These are phyloP conservation scores for Termitomyces sp. DNA, from an alignment of 768 basidiomycete genomes.

Conservation along the genomic window DNA sequence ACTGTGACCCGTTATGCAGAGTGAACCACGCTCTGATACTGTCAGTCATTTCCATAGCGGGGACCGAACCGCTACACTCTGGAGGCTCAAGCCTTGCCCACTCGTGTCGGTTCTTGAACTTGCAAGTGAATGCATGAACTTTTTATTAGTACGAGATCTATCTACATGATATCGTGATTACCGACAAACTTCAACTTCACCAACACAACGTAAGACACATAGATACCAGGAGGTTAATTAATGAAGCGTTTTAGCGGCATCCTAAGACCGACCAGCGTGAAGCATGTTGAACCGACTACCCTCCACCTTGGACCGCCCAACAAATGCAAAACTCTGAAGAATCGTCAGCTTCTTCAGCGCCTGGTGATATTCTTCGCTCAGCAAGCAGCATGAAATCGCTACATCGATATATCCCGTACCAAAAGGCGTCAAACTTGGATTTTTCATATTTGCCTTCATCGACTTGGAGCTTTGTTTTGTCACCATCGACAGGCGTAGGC, in stretches of 20 bases:
- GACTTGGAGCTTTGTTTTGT: not conserved
- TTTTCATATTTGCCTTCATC: not conserved
- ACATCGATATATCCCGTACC: not conserved
- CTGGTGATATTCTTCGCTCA: not conserved
- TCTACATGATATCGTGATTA: too few relatives aligned
- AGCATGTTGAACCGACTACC: not conserved
- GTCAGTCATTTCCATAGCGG: too few relatives aligned
- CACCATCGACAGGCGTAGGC: too few relatives aligned
- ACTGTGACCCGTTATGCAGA: too few relatives aligned
- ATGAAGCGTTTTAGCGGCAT: too few relatives aligned
- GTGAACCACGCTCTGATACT: too few relatives aligned
- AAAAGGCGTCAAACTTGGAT: not conserved
- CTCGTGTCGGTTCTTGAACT: too few relatives aligned
- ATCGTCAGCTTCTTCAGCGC: not conserved
- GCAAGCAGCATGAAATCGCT: not conserved
- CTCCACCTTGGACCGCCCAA: not conserved
- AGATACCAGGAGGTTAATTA: not conserved
- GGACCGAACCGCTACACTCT: too few relatives aligned
- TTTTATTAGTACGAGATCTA: too few relatives aligned
- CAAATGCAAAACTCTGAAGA: not conserved
- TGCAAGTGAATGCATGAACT: too few relatives aligned
- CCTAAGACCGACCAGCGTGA: not conserved
- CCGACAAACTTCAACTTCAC: too few relatives aligned
- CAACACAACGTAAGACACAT: not conserved
- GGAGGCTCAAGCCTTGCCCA: too few relatives aligned